phyloP scores from a whole-genome alignment of 371 early-diverging fungal genomes.

The Actinomortierella wolfii region DNA sequence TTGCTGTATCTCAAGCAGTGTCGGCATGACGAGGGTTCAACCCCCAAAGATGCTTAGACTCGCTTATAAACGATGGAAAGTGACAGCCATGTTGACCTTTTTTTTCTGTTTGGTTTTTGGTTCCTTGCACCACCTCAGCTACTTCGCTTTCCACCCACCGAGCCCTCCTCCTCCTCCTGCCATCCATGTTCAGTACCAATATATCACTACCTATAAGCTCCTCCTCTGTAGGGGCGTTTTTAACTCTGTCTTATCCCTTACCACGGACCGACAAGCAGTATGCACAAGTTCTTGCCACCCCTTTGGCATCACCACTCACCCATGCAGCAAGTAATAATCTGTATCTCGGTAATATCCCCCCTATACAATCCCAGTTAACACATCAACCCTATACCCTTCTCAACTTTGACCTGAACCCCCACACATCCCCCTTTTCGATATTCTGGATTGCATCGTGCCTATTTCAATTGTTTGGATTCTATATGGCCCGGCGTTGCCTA shows the following conservation, averaged over 20 bases:
- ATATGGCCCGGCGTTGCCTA: conserved; percentile 14
- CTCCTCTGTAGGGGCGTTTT: too few species aligned
- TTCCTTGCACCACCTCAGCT: background rate
- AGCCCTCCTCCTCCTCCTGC: conserved; percentile 1
- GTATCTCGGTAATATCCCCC: too few species aligned
- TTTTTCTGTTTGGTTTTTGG: background rate
- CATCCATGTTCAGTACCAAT: too few species aligned
- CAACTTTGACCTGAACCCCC: conserved; percentile 35
- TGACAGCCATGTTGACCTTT: background rate
- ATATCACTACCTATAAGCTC: too few species aligned
- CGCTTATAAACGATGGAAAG: background rate
- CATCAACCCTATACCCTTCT: background rate
- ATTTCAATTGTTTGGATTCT: conserved; percentile 23
- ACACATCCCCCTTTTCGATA: conserved; percentile 21
- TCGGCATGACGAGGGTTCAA: background rate
- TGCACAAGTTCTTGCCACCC: too few species aligned
- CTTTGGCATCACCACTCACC: too few species aligned
- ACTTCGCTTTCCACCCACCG: conserved; percentile 3
- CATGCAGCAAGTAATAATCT: too few species aligned
- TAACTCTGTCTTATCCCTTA: too few species aligned
- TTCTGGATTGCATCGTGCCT: conserved; percentile 9
- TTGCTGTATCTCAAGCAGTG: background rate
- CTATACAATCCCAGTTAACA: too few species aligned
- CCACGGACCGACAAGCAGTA: too few species aligned
- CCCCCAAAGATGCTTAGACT: background rate